Evolutionary conservation across 352 stramenopile genomes (phyloP).

Genomic region (Globisporangium abappressorium): DNA sequence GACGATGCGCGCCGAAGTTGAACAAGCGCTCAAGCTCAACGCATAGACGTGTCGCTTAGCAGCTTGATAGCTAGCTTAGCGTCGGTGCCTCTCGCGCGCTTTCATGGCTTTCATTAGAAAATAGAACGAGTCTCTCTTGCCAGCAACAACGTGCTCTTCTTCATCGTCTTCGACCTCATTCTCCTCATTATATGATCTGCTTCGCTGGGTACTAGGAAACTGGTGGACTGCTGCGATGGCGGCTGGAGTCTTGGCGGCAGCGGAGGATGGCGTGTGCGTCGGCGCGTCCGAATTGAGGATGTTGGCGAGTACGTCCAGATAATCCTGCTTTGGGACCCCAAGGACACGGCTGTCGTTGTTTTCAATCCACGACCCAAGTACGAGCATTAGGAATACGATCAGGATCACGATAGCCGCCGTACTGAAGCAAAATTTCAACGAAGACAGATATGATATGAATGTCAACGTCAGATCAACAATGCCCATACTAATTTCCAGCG

Average conservation of each 20-base stretch:
- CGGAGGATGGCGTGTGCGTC: not conserved
- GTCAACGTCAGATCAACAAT: not conserved
- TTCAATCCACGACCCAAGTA: conserved; percentile 65
- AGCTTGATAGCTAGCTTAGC: not conserved
- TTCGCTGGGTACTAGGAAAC: conserved; percentile 1
- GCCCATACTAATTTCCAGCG: not conserved
- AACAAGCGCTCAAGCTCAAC: conserved; percentile 31
- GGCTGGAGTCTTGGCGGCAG: not conserved
- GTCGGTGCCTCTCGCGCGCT: conserved; percentile 15
- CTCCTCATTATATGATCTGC: not conserved
- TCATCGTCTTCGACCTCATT: conserved; percentile 14
- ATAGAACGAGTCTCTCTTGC: conserved; percentile 80
- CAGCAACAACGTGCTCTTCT: conserved; percentile 28
- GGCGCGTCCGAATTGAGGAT: conserved; percentile 52
- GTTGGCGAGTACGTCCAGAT: conserved; percentile 54
- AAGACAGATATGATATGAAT: not conserved
- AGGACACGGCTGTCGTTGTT: conserved; percentile 73
- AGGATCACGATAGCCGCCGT: conserved; percentile 43
- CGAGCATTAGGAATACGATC: conserved; percentile 45
- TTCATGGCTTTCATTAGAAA: conserved; percentile 65
- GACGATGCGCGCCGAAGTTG: conserved; percentile 51
- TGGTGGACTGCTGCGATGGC: conserved; percentile 5
- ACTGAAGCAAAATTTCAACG: conserved; percentile 10
- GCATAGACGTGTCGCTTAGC: conserved; percentile 4
- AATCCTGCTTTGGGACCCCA: conserved; percentile 60